phyloP scores from a whole-genome alignment of 2,329 filamentous ascomycete genomes.

The Aureobasidium leucospermi region DNA sequence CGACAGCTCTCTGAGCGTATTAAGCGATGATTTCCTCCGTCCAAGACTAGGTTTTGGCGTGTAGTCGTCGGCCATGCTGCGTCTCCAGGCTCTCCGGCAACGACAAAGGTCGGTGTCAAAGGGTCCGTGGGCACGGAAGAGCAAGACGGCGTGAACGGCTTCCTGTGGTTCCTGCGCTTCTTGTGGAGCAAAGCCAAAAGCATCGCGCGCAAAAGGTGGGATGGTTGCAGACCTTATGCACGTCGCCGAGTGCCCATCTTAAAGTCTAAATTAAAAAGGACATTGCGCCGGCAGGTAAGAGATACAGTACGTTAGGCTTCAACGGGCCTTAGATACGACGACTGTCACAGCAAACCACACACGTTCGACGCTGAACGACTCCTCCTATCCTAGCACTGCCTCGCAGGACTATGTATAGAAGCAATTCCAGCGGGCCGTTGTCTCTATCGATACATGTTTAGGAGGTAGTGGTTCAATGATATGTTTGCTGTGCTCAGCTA shows the following conservation, averaged over 20 bases:
- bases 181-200: slow-evolving; percentile 8
- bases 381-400: not conserved
- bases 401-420: not conserved
- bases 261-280: slow-evolving; percentile 11
- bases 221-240: slow-evolving; percentile 8
- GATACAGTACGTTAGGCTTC: slow-evolving; percentile 11
- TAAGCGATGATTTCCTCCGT: slow-evolving; percentile 2
- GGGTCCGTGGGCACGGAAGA: not conserved
- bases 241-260: not conserved
- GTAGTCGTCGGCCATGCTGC: slow-evolving; percentile 2
- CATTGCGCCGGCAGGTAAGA: slow-evolving; percentile 2
- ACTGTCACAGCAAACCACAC: not conserved
- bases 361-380: not conserved
- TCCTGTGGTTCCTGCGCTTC: slow-evolving; percentile 6
- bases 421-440: not conserved
- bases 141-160: slow-evolving; percentile 1
- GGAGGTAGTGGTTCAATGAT: not conserved
- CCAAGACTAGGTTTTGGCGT: not conserved
- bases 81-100: not conserved
- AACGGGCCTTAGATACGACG: not conserved
- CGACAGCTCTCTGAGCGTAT: not conserved
- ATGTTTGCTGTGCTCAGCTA: not conserved
- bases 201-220: slow-evolving; percentile 3
- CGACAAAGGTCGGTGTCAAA: not conserved
- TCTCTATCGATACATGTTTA: not conserved